Evolutionary conservation across 2,329 filamentous ascomycete genomes (phyloP).

Genomic region (Chaetomium olivaceum): DNA sequence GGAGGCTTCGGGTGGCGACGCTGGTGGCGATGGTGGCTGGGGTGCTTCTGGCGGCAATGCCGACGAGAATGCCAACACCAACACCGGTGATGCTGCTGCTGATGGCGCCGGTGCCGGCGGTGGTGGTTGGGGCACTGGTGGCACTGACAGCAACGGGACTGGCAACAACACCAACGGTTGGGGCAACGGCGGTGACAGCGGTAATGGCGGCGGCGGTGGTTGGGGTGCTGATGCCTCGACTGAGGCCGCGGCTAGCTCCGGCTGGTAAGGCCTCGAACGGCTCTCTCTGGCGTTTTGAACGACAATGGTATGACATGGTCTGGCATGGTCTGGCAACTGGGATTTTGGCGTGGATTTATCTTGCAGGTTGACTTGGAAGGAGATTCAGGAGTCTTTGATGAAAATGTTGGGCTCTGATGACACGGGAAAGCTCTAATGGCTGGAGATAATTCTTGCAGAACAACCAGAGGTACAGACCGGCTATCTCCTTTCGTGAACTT

Average conservation of each 20-base stretch:
- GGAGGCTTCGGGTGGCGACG: constrained; percentile 23
- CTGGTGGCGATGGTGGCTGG: constrained; percentile 27
- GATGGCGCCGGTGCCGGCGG: constrained; percentile 9
- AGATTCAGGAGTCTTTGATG: constrained; percentile 9
- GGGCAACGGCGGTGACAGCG: constrained; percentile 21
- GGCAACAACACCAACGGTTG: constrained; percentile 8
- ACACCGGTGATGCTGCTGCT: constrained; percentile 5
- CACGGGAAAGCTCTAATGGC: background rate
- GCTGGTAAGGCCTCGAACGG: constrained; percentile 13
- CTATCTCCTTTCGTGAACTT: background rate
- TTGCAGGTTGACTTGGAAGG: constrained; percentile 3
- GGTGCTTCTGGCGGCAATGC: no score
- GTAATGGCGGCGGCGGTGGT: background rate
- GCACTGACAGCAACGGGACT: constrained; percentile 3
- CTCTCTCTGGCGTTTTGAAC: constrained; percentile 3
- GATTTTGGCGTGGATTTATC: constrained; percentile 15
- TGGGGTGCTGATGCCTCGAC: background rate
- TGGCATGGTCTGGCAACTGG: background rate
- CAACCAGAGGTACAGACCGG: constrained; percentile 1
- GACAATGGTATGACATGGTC: background rate
- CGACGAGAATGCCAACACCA: constrained; percentile 7
- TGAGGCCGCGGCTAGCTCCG: constrained; percentile 7
- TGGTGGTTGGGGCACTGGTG: constrained; percentile 23
- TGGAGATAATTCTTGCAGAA: constrained; percentile 7
- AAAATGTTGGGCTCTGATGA: background rate